A percentile compares a stretch with the other conserved stretches of the same genome.
These are phyloP conservation scores for Skeletonema costatum DNA, from an alignment of 108 stramenopile species.

Conservation along the genomic window DNA sequence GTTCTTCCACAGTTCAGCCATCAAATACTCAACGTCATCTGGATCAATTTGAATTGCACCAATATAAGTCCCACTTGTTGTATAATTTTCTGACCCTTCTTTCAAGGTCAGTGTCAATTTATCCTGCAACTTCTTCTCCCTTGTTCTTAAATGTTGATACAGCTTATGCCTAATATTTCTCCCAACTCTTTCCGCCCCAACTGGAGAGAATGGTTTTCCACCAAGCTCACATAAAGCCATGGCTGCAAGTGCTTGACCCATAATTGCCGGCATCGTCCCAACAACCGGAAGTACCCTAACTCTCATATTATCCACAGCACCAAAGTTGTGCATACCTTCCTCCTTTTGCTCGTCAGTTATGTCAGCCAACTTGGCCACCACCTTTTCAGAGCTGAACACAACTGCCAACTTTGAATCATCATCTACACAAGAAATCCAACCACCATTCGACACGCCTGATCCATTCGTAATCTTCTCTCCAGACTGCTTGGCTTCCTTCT, in stretches of 20 bases:
- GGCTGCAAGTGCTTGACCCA: conserved; percentile 93
- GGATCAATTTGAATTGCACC: conserved; percentile 76
- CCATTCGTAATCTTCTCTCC: conserved; percentile 31
- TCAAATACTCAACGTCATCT: conserved; percentile 88
- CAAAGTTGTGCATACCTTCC: conserved; percentile 82
- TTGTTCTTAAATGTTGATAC: conserved; percentile 69
- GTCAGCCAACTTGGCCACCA: conserved; percentile 85
- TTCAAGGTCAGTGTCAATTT: conserved; percentile 21
- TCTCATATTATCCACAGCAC: conserved; percentile 93
- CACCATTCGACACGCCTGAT: conserved; percentile 22
- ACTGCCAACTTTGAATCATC: conserved; percentile 65
- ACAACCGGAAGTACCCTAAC: conserved; percentile 97
- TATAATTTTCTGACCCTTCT: conserved; percentile 5
- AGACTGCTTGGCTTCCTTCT: conserved; percentile 41
- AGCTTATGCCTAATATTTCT: conserved; percentile 72
- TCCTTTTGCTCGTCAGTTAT: conserved; percentile 91
- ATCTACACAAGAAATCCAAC: conserved; percentile 44
- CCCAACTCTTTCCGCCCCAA: conserved; percentile 82
- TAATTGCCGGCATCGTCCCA: conserved; percentile 96
- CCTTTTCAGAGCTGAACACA: conserved; percentile 92
- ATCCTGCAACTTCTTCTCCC: conserved; percentile 65
- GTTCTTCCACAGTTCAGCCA: conserved; percentile 84
- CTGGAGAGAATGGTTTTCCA: conserved; percentile 86
- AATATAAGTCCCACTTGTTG: conserved; percentile 47
- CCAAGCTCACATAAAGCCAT: conserved; percentile 92